phyloP scores from a whole-genome alignment of 176 grass and related monocot genomes.

The Oryza nivara region DNA sequence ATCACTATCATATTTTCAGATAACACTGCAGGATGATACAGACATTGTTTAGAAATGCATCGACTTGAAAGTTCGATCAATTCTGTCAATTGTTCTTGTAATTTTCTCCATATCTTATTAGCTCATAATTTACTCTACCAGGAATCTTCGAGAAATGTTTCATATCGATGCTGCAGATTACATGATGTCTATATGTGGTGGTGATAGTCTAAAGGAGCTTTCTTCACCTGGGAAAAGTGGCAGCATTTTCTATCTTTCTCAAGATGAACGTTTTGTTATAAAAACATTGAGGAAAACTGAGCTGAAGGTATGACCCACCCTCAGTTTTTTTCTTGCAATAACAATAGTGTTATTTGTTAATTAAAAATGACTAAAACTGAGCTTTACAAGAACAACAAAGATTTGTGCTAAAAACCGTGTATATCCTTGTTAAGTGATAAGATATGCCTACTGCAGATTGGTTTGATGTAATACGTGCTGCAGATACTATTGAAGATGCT shows the following conservation, averaged over 20 bases:
- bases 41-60: background rate
- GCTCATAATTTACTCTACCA: slow-evolving; percentile 43
- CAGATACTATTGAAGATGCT: slow-evolving; percentile 99
- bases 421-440: slow-evolving; percentile 46
- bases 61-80: background rate
- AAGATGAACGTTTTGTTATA: slow-evolving; percentile 98
- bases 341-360: slow-evolving; percentile 1
- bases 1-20: background rate
- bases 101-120: slow-evolving; percentile 27
- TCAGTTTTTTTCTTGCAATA: background rate
- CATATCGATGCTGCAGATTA: slow-evolving; percentile 98
- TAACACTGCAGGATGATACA: slow-evolving; percentile 14
- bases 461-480: slow-evolving; percentile 68
- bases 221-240: slow-evolving; percentile 99
- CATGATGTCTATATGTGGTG: slow-evolving; percentile 99
- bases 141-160: slow-evolving; percentile 99
- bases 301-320: slow-evolving; percentile 66
- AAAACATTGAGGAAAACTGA: slow-evolving; percentile 92
- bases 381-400: slow-evolving; percentile 31
- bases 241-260: slow-evolving; percentile 97
- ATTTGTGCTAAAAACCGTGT: background rate
- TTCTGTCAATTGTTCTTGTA: background rate
- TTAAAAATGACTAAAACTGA: slow-evolving; percentile 28
- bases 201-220: slow-evolving; percentile 93
- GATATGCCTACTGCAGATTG: slow-evolving; percentile 65